Evolutionary conservation across 495 filamentous ascomycete genomes (phyloP).

Genomic region (Achaetomiella virescens): DNA sequence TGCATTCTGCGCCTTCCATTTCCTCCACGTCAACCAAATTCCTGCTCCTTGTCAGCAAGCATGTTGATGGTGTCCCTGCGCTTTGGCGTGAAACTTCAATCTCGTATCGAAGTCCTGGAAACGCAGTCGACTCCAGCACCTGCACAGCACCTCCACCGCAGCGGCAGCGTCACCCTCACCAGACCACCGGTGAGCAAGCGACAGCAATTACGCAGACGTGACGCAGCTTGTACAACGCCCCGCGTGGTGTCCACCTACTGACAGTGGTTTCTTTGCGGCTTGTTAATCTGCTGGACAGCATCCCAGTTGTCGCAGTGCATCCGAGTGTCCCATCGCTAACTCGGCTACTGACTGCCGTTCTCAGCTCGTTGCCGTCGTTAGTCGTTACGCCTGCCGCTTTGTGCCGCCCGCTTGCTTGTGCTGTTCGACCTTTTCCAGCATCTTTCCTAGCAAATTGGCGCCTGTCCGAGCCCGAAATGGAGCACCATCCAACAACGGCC

Average conservation of each 20-base stretch:
- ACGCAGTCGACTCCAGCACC: neutral
- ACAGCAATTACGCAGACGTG: neutral
- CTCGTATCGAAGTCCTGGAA: neutral
- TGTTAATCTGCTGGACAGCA: neutral
- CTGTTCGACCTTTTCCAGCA: neutral
- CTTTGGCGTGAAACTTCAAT: too few species aligned
- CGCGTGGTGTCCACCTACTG: neutral
- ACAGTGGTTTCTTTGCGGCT: neutral
- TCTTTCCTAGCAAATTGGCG: neutral
- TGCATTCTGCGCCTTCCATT: neutral
- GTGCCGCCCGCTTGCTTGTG: neutral
- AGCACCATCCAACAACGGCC: neutral
- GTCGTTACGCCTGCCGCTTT: neutral
- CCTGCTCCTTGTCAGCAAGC: neutral
- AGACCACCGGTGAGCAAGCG: neutral
- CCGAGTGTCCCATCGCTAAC: neutral
- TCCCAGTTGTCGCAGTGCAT: neutral
- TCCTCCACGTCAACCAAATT: neutral
- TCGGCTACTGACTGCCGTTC: neutral
- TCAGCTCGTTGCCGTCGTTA: neutral
- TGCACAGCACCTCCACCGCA: neutral
- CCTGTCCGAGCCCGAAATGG: neutral
- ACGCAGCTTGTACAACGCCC: neutral
- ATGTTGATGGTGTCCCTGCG: neutral
- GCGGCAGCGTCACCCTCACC: neutral